These are phyloP conservation scores for Monosporascus cannonballus DNA, from an alignment of 2,329 filamentous ascomycete species.

Conservation along the genomic window DNA sequence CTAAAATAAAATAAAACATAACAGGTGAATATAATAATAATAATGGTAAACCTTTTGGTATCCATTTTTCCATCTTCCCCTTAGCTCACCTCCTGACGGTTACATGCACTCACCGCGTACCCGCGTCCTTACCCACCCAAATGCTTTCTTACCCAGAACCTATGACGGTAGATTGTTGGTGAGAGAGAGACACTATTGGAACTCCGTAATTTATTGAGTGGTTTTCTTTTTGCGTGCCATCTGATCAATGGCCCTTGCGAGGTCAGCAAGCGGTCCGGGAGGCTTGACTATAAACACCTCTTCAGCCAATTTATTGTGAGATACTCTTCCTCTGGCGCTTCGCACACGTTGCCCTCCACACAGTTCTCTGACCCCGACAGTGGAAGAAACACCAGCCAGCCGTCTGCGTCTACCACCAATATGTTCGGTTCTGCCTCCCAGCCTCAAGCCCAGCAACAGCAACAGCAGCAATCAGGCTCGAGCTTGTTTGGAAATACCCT, in stretches of 20 bases:
- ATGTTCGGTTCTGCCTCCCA: slow-evolving; percentile 22
- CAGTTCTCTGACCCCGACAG: slow-evolving; percentile 7
- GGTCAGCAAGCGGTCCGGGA: slow-evolving; percentile 54
- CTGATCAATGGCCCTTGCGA: slow-evolving; percentile 41
- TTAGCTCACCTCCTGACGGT: no score
- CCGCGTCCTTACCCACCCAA: no score
- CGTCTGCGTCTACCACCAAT: slow-evolving; percentile 16
- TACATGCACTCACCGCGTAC: no score
- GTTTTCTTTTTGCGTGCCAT: background rate
- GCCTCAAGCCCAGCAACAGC: slow-evolving; percentile 9
- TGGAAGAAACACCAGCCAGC: slow-evolving; percentile 25
- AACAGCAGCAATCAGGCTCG: slow-evolving; percentile 8
- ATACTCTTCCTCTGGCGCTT: slow-evolving; percentile 5
- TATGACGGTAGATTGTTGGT: no score
- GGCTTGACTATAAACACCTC: slow-evolving; percentile 60
- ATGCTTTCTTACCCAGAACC: no score
- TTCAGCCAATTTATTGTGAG: slow-evolving; percentile 50
- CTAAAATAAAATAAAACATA: no score
- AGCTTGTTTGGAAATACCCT: slow-evolving; percentile 15
- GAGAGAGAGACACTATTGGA: background rate
- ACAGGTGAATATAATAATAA: no score
- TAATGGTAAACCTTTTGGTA: no score
- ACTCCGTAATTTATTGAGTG: background rate
- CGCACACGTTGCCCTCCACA: slow-evolving; percentile 6
- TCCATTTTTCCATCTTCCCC: no score